Conservation (phyloP, 2,329 filamentous ascomycete species). For the Phialophora chinensis region DNA sequence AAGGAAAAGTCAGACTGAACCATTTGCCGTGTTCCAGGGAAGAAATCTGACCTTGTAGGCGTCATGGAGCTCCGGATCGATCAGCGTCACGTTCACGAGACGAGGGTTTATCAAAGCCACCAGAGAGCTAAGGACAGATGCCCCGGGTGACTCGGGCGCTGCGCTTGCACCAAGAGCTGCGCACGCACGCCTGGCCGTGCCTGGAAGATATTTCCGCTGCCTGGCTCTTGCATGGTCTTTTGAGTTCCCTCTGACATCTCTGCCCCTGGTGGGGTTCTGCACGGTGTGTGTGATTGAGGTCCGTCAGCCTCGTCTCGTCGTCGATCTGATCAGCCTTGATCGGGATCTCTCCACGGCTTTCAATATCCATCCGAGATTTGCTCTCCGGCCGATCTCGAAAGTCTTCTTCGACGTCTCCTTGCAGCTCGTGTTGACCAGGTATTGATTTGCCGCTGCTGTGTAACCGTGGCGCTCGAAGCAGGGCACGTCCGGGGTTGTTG, state of each 20-base stretch:
- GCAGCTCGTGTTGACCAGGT: neutral
- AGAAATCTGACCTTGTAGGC: neutral
- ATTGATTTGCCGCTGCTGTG: slow-evolving; percentile 8
- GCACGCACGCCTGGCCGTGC: neutral
- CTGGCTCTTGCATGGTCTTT: neutral
- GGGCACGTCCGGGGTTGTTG: neutral
- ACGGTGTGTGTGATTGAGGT: neutral
- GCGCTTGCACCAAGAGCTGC: neutral
- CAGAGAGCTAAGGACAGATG: neutral
- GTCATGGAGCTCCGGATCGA: neutral
- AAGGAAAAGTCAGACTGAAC: neutral
- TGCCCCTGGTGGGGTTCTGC: neutral
- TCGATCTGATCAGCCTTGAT: neutral
- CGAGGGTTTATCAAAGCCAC: neutral
- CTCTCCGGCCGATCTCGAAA: neutral
- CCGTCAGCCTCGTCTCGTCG: neutral
- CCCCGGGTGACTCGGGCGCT: neutral
- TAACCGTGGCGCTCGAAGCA: slow-evolving; percentile 1
- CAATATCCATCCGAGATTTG: neutral
- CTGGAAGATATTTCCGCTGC: neutral
- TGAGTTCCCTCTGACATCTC: neutral
- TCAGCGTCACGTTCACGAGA: neutral
- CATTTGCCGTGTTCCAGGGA: neutral
- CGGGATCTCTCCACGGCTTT: neutral
- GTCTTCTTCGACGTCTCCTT: neutral